Conservation (phyloP, 2,329 filamentous ascomycete species). For the Colletotrichum sp. region DNA sequence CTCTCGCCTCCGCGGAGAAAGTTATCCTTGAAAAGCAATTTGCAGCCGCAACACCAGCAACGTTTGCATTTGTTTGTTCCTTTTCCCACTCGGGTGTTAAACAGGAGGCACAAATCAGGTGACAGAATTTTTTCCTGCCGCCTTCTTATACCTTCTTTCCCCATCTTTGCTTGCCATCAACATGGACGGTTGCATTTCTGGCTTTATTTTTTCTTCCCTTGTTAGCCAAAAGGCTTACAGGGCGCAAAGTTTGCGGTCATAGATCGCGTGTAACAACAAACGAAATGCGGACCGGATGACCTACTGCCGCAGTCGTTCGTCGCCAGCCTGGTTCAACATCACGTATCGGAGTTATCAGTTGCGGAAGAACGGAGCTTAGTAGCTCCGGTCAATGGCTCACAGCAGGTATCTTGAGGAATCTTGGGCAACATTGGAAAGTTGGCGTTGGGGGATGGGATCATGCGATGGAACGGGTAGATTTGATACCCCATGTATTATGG, state of each 20-base stretch:
- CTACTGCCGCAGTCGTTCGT: not conserved
- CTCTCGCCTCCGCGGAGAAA: slow-evolving; percentile 20
- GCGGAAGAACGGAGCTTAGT: slow-evolving; percentile 1
- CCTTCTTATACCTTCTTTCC: not conserved
- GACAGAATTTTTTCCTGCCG: not conserved
- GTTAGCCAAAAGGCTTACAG: not conserved
- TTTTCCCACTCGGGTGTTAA: not conserved
- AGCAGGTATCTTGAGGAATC: not conserved
- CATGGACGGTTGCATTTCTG: not conserved
- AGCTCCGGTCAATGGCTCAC: not conserved
- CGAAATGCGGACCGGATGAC: not conserved
- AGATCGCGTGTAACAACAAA: slow-evolving; percentile 14
- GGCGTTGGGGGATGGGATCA: not conserved
- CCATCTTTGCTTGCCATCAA: not conserved
- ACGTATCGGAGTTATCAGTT: not conserved
- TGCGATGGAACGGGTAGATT: not conserved
- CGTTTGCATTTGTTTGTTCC: slow-evolving; percentile 5
- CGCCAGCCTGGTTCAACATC: not conserved
- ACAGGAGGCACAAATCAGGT: not conserved
- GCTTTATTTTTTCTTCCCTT: not conserved
- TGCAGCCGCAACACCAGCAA: not conserved
- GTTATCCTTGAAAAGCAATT: slow-evolving; percentile 2
- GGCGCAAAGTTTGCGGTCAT: slow-evolving; percentile 11
- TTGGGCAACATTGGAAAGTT: not conserved
- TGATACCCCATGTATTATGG: not conserved